These are phyloP conservation scores for Endocarpon pusillum DNA, from an alignment of 495 filamentous ascomycete species.

Conservation along the genomic window DNA sequence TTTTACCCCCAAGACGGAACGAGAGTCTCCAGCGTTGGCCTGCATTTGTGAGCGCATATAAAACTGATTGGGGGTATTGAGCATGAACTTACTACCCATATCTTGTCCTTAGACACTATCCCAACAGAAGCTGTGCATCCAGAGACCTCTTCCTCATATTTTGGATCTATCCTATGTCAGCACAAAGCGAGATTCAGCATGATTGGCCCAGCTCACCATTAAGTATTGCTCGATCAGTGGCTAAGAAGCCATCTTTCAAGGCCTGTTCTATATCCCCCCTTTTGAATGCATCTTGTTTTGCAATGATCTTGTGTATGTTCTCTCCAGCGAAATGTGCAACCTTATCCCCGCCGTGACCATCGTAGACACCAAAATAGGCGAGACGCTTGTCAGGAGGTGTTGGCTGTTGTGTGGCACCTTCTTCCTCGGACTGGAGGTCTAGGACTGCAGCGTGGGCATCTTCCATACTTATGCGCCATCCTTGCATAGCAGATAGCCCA, in stretches of 20 bases:
- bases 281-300: conserved; percentile 87
- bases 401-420: conserved; percentile 37
- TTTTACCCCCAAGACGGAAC: conserved; percentile 86
- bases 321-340: conserved; percentile 87
- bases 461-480: conserved; percentile 99
- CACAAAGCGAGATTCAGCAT: conserved; percentile 5
- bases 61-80: background rate
- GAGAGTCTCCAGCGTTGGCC: conserved; percentile 94
- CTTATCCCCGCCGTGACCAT: conserved; percentile 93
- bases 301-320: conserved; percentile 81
- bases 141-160: conserved; percentile 93
- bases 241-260: conserved; percentile 90
- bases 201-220: conserved; percentile 43
- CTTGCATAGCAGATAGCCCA: conserved; percentile 96
- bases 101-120: conserved; percentile 74
- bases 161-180: conserved; percentile 49
- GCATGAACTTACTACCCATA: conserved; percentile 65
- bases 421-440: conserved; percentile 55
- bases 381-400: conserved; percentile 51
- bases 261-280: conserved; percentile 85
- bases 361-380: conserved; percentile 95
- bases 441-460: conserved; percentile 82
- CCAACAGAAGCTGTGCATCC: conserved; percentile 90
- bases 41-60: conserved; percentile 22
- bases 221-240: conserved; percentile 87